Evolutionary conservation across 257 asterid species (phyloP).

Genomic region (Pogostemon cablin): DNA sequence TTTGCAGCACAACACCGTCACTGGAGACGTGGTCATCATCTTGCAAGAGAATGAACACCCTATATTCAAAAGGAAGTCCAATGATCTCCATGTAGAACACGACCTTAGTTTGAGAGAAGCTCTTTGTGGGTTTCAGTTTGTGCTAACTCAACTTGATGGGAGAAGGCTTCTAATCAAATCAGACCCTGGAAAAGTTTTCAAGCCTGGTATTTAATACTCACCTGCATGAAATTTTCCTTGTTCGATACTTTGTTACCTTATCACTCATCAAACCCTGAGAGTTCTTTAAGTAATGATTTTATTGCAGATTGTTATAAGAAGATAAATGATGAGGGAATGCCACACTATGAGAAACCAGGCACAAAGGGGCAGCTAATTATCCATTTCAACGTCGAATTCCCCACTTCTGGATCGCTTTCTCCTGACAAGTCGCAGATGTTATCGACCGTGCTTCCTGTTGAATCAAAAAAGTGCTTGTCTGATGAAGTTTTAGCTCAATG

Average conservation of each 20-base stretch:
- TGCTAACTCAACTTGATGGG: conserved; percentile 48
- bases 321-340: conserved; percentile 37
- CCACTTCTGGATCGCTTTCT: conserved; percentile 27
- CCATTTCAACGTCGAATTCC: conserved; percentile 38
- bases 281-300: not conserved
- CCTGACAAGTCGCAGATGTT: conserved; percentile 14
- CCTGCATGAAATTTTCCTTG: not conserved
- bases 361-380: conserved; percentile 32
- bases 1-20: conserved; percentile 44
- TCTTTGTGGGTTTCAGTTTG: conserved; percentile 51
- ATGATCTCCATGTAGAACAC: conserved; percentile 46
- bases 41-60: conserved; percentile 36
- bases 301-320: conserved; percentile 28
- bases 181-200: conserved; percentile 46
- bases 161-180: conserved; percentile 47
- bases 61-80: conserved; percentile 34
- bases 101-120: conserved; percentile 46
- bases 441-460: conserved; percentile 2
- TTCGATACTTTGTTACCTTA: not conserved
- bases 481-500: conserved; percentile 18
- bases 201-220: conserved; percentile 42
- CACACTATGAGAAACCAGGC: conserved; percentile 31
- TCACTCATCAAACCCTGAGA: not conserved
- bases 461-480: conserved; percentile 7
- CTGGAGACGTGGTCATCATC: conserved; percentile 35